These are phyloP conservation scores for Celoporthe dispersa DNA, from an alignment of 2,329 filamentous ascomycete genomes.

Conservation along the genomic window DNA sequence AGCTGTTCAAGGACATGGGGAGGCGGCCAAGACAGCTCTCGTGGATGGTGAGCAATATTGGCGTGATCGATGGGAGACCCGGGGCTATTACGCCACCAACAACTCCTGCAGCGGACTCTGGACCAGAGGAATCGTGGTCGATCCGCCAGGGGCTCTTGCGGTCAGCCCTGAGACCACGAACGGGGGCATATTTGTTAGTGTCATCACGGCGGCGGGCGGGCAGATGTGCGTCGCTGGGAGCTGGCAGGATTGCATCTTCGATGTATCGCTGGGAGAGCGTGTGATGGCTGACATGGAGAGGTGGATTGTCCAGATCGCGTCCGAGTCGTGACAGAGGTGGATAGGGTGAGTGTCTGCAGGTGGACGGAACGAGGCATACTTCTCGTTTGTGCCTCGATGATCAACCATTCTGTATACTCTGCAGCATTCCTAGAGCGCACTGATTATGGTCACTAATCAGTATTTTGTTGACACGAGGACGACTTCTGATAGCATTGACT, in stretches of 20 bases:
- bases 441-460: not conserved
- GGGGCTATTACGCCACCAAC: not conserved
- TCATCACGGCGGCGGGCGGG: not conserved
- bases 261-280: not conserved
- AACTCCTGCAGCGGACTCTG: not conserved
- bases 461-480: too few relatives aligned
- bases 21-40: conserved; percentile 1
- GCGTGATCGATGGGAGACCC: not conserved
- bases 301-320: not conserved
- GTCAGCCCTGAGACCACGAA: not conserved
- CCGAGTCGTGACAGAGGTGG: not conserved
- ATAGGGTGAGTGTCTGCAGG: not conserved
- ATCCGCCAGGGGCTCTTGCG: conserved; percentile 3
- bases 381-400: not conserved
- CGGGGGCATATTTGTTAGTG: not conserved
- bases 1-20: not conserved
- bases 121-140: not conserved
- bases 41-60: not conserved
- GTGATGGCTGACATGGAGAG: not conserved
- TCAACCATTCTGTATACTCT: not conserved
- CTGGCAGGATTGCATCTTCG: conserved; percentile 2
- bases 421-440: not conserved
- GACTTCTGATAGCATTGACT: too few relatives aligned
- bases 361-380: not conserved
- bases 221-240: not conserved